Percentiles rank a stretch among this genome's conserved stretches.
Evolutionary conservation across 495 filamentous ascomycete species (phyloP).

Genomic region (Podospora tetraspora): DNA sequence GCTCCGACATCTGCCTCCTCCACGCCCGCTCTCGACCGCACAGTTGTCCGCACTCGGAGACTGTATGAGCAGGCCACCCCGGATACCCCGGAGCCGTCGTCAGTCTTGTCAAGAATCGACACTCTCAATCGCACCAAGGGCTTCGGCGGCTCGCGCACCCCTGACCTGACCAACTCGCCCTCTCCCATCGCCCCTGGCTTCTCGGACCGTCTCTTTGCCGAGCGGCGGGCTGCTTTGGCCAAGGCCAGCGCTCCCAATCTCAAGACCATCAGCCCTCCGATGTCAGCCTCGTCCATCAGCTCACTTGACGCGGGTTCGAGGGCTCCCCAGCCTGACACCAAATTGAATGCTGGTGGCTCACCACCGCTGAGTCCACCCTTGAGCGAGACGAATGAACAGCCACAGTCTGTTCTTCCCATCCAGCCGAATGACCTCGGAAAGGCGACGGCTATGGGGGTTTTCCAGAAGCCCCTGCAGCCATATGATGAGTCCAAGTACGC

Average conservation of each 20-base stretch:
- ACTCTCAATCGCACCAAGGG: slow-evolving; percentile 57
- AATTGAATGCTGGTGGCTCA: slow-evolving; percentile 42
- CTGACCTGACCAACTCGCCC: slow-evolving; percentile 37
- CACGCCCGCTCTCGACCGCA: slow-evolving; percentile 42
- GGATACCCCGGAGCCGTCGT: slow-evolving; percentile 71
- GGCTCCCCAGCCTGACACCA: slow-evolving; percentile 32
- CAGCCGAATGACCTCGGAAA: slow-evolving; percentile 77
- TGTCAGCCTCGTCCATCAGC: slow-evolving; percentile 26
- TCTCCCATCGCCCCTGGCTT: slow-evolving; percentile 26
- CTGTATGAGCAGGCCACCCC: slow-evolving; percentile 85
- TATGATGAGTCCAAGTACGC: slow-evolving; percentile 84
- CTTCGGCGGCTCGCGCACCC: slow-evolving; percentile 43
- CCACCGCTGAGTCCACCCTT: slow-evolving; percentile 70
- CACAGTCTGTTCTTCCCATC: slow-evolving; percentile 50
- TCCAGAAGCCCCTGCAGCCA: slow-evolving; percentile 67
- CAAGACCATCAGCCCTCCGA: slow-evolving; percentile 38
- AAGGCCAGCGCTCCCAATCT: slow-evolving; percentile 47
- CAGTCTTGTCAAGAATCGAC: slow-evolving; percentile 71
- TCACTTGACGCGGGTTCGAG: slow-evolving; percentile 28
- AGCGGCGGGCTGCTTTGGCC: slow-evolving; percentile 32
- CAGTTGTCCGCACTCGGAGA: slow-evolving; percentile 60
- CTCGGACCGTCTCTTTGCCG: slow-evolving; percentile 29
- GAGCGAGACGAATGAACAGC: slow-evolving; percentile 60
- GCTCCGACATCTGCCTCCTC: slow-evolving; percentile 28
- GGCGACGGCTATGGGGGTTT: slow-evolving; percentile 77